Conservation (phyloP, 352 stramenopile genomes). For the Pythium chondricola region DNA sequence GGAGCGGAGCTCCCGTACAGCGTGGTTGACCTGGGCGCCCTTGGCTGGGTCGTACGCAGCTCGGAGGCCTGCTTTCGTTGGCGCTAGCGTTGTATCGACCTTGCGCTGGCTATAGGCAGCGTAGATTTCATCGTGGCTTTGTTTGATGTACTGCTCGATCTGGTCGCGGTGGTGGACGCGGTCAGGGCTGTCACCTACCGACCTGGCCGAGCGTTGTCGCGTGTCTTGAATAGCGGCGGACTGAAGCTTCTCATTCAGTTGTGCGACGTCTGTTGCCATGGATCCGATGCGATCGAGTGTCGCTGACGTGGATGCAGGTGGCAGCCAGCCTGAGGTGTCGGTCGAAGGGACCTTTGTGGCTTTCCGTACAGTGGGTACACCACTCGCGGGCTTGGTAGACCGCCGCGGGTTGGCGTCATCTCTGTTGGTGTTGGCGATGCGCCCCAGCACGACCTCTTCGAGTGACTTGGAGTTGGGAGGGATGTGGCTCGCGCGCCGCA, state of each 20-base stretch:
- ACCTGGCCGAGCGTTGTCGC: no score
- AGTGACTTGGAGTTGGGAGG: conserved; percentile 49
- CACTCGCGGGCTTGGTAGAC: not conserved
- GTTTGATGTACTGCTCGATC: conserved; percentile 46
- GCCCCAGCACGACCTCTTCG: conserved; percentile 60
- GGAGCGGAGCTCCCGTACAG: conserved; percentile 55
- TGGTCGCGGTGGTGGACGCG: conserved; percentile 19
- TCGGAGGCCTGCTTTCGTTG: not conserved
- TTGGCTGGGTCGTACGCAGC: conserved; percentile 21
- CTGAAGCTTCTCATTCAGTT: conserved; percentile 20
- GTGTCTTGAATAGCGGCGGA: conserved; percentile 7
- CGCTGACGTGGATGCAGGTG: not conserved
- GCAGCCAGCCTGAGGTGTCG: not conserved
- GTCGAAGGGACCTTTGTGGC: not conserved
- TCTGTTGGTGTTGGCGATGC: conserved; percentile 22
- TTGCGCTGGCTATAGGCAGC: conserved; percentile 11
- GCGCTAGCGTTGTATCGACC: not conserved
- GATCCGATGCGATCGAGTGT: conserved; percentile 18
- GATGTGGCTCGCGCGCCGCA: conserved; percentile 49
- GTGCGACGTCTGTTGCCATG: conserved; percentile 20
- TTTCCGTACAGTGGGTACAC: not conserved
- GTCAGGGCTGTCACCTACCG: no score
- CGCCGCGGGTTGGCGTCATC: not conserved
- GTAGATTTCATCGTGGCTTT: conserved; percentile 42
- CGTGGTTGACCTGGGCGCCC: conserved; percentile 47